Evolutionary conservation across 495 filamentous ascomycete species (phyloP).

Genomic region (Lasiosphaeria miniovina): DNA sequence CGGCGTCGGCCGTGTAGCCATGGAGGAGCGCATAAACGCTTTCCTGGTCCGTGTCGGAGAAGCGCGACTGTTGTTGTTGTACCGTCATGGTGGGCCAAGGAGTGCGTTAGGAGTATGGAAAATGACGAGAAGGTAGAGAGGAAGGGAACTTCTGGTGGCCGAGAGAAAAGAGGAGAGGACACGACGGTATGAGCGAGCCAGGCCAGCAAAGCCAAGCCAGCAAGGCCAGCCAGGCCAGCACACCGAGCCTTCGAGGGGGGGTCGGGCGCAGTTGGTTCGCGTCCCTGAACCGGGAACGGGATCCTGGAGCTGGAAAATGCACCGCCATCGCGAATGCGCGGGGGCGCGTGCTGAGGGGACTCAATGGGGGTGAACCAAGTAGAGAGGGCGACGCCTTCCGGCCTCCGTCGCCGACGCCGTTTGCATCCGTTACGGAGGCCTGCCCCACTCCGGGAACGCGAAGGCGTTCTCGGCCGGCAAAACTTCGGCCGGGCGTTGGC

Average conservation of each 20-base stretch:
- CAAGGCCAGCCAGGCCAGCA: too few species aligned
- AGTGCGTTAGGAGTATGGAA: constrained; percentile 8
- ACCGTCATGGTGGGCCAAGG: constrained; percentile 7
- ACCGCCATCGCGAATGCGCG: constrained; percentile 5
- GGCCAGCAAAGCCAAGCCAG: neutral
- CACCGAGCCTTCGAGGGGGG: too few species aligned
- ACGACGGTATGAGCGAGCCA: constrained; percentile 9
- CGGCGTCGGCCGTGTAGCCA: constrained; percentile 6
- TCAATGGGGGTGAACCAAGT: constrained; percentile 4
- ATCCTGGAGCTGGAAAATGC: constrained; percentile 8
- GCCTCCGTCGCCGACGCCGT: constrained; percentile 6
- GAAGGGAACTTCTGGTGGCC: constrained; percentile 7
- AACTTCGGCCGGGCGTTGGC: neutral
- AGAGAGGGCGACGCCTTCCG: constrained; percentile 6
- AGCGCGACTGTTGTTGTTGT: constrained; percentile 10
- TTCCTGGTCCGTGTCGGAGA: constrained; percentile 10
- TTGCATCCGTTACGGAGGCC: constrained; percentile 10
- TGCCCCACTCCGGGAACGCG: constrained; percentile 4
- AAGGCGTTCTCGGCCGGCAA: constrained; percentile 1
- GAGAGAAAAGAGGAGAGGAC: neutral
- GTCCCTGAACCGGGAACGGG: constrained; percentile 1
- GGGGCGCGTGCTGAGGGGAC: neutral
- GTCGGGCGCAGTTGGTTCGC: constrained; percentile 8
- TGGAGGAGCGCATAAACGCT: constrained; percentile 10
- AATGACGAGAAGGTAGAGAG: constrained; percentile 14